Conservation (phyloP, 1,284 basidiomycete species). For the Puccinia hordei region DNA sequence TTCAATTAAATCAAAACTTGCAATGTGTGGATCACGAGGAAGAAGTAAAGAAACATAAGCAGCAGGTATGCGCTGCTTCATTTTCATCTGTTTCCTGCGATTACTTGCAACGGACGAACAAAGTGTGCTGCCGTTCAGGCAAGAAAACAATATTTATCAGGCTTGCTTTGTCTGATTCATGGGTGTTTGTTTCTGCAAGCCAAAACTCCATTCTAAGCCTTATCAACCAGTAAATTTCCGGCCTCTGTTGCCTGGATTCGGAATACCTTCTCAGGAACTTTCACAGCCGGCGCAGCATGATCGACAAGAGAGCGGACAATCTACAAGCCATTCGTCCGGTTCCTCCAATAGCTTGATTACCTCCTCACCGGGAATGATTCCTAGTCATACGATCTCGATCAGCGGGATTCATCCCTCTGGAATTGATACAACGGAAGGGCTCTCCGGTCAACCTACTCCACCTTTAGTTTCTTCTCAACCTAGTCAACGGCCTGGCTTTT, state of each 20-base stretch:
- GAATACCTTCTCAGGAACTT: not conserved
- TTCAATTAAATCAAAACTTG: not conserved
- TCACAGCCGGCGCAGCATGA: not conserved
- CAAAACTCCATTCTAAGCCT: not conserved
- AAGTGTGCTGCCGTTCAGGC: too few species aligned
- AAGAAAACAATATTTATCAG: too few species aligned
- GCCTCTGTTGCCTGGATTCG: not conserved
- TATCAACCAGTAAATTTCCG: not conserved
- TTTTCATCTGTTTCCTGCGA: not conserved
- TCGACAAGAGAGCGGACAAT: not conserved
- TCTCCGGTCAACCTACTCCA: constrained; percentile 4
- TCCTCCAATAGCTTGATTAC: not conserved
- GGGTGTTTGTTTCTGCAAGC: not conserved
- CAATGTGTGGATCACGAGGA: not conserved
- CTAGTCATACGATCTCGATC: not conserved
- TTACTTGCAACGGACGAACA: too few species aligned
- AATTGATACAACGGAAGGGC: not conserved
- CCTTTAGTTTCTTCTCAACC: constrained; percentile 14
- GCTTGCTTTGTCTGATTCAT: not conserved
- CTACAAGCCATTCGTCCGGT: too few species aligned
- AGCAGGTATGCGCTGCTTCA: not conserved
- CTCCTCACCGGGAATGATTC: not conserved
- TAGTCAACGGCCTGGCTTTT: not conserved
- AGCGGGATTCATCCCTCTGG: not conserved
- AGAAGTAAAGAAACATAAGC: constrained; percentile 24